A percentile compares a stretch with the other conserved stretches of the same genome.
These are phyloP conservation scores for Phlyctochytrium planicorne DNA, from an alignment of 192 early-diverging fungal genomes.

Conservation along the genomic window DNA sequence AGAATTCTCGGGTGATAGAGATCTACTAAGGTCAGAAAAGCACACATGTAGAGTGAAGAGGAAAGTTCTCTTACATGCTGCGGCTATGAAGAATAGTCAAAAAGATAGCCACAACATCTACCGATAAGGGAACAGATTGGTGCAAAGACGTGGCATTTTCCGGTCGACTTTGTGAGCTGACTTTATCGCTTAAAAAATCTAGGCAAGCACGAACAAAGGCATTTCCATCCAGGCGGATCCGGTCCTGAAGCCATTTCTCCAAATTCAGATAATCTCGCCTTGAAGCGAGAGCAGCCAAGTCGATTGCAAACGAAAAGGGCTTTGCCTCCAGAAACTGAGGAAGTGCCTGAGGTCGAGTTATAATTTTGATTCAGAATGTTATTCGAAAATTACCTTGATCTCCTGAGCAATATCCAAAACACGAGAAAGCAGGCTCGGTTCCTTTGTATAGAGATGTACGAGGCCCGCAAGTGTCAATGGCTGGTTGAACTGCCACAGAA, in stretches of 20 bases:
- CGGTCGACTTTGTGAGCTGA: slow-evolving; percentile 49
- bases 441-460: slow-evolving; percentile 71
- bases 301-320: slow-evolving; percentile 70
- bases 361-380: not conserved
- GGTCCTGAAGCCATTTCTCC: slow-evolving; percentile 82
- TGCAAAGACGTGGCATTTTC: slow-evolving; percentile 21
- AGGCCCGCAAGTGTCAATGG: slow-evolving; percentile 61
- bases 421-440: slow-evolving; percentile 56
- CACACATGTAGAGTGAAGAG: slow-evolving; percentile 12
- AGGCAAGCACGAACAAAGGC: slow-evolving; percentile 69
- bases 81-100: slow-evolving; percentile 55
- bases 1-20: slow-evolving; percentile 61
- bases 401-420: slow-evolving; percentile 81
- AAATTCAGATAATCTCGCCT: slow-evolving; percentile 76
- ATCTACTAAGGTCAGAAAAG: slow-evolving; percentile 30
- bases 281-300: slow-evolving; percentile 75
- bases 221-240: slow-evolving; percentile 61
- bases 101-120: slow-evolving; percentile 69
- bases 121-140: slow-evolving; percentile 54
- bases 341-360: slow-evolving; percentile 52
- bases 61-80: slow-evolving; percentile 24
- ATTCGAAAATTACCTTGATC: slow-evolving; percentile 58
- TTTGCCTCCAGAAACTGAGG: slow-evolving; percentile 65
- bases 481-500: slow-evolving; percentile 68
- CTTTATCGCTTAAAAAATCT: slow-evolving; percentile 71